phyloP scores from a whole-genome alignment of 495 filamentous ascomycete species.

The Penicillium ochrochloron region DNA sequence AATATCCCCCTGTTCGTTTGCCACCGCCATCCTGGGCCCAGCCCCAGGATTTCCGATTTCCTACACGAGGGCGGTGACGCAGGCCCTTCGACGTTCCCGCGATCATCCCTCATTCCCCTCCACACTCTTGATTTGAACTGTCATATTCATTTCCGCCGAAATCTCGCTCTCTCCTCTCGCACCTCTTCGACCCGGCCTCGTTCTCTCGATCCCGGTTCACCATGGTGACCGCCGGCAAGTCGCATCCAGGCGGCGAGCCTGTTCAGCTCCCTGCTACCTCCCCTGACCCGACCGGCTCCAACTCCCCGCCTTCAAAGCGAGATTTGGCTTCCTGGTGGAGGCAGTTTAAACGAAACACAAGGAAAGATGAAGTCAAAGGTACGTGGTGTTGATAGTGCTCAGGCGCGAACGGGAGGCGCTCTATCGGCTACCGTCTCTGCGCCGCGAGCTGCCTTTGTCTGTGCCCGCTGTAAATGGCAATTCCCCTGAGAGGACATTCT shows the following conservation, averaged over 20 bases:
- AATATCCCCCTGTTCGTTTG: constrained; percentile 11
- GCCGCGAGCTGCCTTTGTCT: background rate
- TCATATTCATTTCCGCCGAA: background rate
- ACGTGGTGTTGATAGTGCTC: constrained; percentile 31
- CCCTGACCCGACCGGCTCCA: constrained; percentile 38
- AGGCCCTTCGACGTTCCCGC: constrained; percentile 27
- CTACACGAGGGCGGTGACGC: constrained; percentile 46
- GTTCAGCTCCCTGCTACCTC: constrained; percentile 42
- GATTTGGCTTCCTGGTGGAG: constrained; percentile 93
- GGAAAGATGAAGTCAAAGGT: constrained; percentile 82
- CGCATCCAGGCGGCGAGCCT: constrained; percentile 44
- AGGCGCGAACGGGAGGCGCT: background rate
- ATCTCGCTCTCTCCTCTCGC: constrained; percentile 8
- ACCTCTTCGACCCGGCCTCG: constrained; percentile 15
- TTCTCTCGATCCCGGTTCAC: constrained; percentile 23
- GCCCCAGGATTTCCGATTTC: constrained; percentile 39
- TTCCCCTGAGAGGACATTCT: background rate
- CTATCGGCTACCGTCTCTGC: background rate
- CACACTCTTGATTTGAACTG: constrained; percentile 1
- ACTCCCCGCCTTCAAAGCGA: constrained; percentile 72
- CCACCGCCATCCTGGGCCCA: constrained; percentile 34
- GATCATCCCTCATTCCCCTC: constrained; percentile 16
- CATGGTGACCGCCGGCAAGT: constrained; percentile 53
- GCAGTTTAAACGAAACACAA: constrained; percentile 75
- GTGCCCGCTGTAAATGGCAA: background rate